These are phyloP conservation scores for Dillenia turbinata DNA, from an alignment of 164 flowering plant species.

Conservation along the genomic window DNA sequence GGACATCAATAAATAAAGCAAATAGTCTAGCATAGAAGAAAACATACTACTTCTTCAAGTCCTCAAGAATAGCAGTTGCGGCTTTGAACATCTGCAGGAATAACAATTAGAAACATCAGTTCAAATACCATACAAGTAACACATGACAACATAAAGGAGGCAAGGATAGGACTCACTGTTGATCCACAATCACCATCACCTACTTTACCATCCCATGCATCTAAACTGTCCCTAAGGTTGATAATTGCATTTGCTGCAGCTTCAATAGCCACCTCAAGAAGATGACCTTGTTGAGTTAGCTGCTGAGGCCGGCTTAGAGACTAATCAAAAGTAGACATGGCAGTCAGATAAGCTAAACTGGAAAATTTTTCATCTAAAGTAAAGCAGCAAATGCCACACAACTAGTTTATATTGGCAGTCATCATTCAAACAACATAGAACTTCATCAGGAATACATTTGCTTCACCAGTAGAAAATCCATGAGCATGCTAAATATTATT, in stretches of 20 bases:
- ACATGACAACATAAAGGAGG: conserved; percentile 2
- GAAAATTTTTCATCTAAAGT: too few species aligned
- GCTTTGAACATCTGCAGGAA: conserved; percentile 78
- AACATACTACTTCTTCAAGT: conserved; percentile 67
- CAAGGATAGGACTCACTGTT: conserved; percentile 53
- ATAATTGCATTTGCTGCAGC: conserved; percentile 76
- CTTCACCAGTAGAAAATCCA: too few species aligned
- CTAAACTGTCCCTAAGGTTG: conserved; percentile 54
- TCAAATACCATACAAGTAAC: conserved; percentile 5
- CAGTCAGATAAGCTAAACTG: too few species aligned
- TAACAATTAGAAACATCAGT: conserved; percentile 2
- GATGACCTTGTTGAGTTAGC: conserved; percentile 48
- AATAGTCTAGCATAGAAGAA: neutral
- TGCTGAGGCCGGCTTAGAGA: conserved; percentile 50
- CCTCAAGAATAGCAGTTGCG: conserved; percentile 76
- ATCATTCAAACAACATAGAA: too few species aligned
- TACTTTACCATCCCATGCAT: conserved; percentile 89
- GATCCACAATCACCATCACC: conserved; percentile 99
- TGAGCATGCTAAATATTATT: too few species aligned
- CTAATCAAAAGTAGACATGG: conserved; percentile 23
- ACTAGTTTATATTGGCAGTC: too few species aligned
- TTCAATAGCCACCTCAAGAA: conserved; percentile 82
- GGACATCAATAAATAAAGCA: neutral
- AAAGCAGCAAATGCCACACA: too few species aligned
- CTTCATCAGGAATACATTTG: too few species aligned